Evolutionary conservation across 2,329 filamentous ascomycete species (phyloP).

Genomic region (Neofusicoccum ribis): DNA sequence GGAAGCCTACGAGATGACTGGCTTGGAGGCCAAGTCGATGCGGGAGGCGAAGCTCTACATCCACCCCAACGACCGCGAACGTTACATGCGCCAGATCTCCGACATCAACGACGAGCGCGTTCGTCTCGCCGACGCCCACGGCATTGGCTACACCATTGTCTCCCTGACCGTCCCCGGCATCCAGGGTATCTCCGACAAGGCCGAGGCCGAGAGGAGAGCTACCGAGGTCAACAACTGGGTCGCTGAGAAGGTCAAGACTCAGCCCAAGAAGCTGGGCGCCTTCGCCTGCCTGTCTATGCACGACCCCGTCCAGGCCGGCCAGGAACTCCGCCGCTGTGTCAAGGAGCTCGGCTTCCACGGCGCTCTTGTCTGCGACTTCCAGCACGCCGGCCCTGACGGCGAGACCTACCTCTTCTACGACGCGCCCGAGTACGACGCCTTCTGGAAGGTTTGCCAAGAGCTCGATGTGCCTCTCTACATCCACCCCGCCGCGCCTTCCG

Average conservation of each 20-base stretch:
- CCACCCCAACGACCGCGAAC: slow-evolving; percentile 8
- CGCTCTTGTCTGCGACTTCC: slow-evolving; percentile 55
- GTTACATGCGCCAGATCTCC: slow-evolving; percentile 11
- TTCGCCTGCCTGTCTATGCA: slow-evolving; percentile 43
- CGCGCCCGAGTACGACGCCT: slow-evolving; percentile 59
- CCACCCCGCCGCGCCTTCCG: slow-evolving; percentile 59
- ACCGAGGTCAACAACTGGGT: slow-evolving; percentile 32
- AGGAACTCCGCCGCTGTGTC: slow-evolving; percentile 56
- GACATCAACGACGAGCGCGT: slow-evolving; percentile 26
- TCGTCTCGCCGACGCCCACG: slow-evolving; percentile 21
- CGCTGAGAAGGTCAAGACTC: slow-evolving; percentile 25
- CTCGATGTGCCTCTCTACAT: slow-evolving; percentile 66
- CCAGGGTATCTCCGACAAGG: slow-evolving; percentile 28
- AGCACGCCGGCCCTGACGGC: slow-evolving; percentile 59
- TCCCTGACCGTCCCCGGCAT: slow-evolving; percentile 32
- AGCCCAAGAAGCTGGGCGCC: slow-evolving; percentile 16
- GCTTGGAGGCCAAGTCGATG: slow-evolving; percentile 13
- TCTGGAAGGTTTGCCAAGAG: slow-evolving; percentile 60
- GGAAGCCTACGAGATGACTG: slow-evolving; percentile 13
- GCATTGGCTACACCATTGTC: slow-evolving; percentile 30
- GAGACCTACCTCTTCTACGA: slow-evolving; percentile 67
- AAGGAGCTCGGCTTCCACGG: slow-evolving; percentile 45
- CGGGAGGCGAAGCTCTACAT: slow-evolving; percentile 12
- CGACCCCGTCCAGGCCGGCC: slow-evolving; percentile 51
- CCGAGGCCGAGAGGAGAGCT: slow-evolving; percentile 28